These are phyloP conservation scores for Adansonia digitata DNA, from an alignment of 345 rosid genomes.

Conservation along the genomic window DNA sequence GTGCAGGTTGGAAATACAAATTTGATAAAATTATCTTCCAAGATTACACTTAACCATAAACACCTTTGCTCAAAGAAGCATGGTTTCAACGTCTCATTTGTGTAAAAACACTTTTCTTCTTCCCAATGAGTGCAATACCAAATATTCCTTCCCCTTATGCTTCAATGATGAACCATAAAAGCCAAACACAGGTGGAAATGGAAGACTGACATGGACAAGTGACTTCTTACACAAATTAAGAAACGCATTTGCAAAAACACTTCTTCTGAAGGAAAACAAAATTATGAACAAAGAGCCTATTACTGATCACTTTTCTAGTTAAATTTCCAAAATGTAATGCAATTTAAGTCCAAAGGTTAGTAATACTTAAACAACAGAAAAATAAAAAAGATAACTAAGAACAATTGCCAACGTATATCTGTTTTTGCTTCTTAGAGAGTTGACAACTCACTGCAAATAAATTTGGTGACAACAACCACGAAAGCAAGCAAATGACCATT, in stretches of 20 bases:
- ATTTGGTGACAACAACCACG: not conserved
- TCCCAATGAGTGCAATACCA: not conserved
- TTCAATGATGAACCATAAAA: not conserved
- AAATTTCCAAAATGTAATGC: not conserved
- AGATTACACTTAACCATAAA: not conserved
- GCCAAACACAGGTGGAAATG: not conserved
- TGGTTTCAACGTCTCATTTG: not conserved
- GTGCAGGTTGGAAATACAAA: not conserved
- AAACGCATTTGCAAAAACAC: not conserved
- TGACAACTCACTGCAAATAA: not conserved
- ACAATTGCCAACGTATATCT: not conserved
- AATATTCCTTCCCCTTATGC: too few relatives aligned
- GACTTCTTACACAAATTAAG: not conserved
- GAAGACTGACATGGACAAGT: not conserved
- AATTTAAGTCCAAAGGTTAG: not conserved
- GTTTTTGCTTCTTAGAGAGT: not conserved
- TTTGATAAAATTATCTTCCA: not conserved
- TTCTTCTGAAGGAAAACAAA: not conserved
- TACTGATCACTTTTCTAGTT: not conserved
- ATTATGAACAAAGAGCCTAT: not conserved
- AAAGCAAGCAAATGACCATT: not conserved
- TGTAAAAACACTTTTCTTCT: not conserved
- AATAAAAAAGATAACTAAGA: not conserved
- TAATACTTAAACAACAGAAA: not conserved
- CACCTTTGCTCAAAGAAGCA: not conserved